A percentile compares a stretch with the other conserved stretches of the same genome.
These are phyloP conservation scores for Gloeopeniophorella convolvens DNA, from an alignment of 768 basidiomycete species.

Conservation along the genomic window DNA sequence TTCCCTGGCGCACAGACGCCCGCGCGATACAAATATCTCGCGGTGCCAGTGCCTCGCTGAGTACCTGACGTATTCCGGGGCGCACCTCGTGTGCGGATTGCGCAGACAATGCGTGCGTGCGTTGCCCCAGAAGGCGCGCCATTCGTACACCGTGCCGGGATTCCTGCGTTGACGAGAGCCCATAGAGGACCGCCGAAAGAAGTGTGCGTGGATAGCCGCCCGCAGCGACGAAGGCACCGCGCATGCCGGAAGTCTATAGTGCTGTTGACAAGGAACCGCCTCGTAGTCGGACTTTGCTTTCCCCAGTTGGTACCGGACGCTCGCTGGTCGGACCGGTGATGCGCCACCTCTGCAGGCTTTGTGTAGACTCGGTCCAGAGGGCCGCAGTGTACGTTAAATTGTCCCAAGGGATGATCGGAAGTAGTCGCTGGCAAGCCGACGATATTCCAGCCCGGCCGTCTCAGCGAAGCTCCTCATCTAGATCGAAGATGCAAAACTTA, in stretches of 20 bases:
- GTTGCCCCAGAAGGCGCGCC: neutral
- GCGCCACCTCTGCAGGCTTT: neutral
- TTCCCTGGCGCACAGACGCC: too few species aligned
- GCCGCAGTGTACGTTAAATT: slow-evolving; percentile 1
- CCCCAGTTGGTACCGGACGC: neutral
- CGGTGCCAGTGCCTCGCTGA: too few species aligned
- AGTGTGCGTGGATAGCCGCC: neutral
- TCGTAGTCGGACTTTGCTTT: slow-evolving; percentile 4
- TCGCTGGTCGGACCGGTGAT: slow-evolving; percentile 1
- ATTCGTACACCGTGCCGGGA: neutral
- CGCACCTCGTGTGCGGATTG: neutral
- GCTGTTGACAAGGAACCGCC: neutral
- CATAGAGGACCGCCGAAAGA: neutral
- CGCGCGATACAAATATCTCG: too few species aligned
- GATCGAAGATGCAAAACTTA: neutral
- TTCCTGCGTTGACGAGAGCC: neutral
- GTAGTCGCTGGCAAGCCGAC: neutral
- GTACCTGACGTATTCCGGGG: slow-evolving; percentile 5
- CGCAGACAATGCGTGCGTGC: neutral
- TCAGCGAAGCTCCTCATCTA: neutral
- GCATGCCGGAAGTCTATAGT: neutral
- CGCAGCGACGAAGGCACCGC: neutral
- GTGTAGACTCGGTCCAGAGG: slow-evolving; percentile 1
- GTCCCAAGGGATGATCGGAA: neutral
- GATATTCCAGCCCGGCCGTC: neutral